These are phyloP conservation scores for Morella rubra DNA, from an alignment of 306 rosid genomes.

Conservation along the genomic window DNA sequence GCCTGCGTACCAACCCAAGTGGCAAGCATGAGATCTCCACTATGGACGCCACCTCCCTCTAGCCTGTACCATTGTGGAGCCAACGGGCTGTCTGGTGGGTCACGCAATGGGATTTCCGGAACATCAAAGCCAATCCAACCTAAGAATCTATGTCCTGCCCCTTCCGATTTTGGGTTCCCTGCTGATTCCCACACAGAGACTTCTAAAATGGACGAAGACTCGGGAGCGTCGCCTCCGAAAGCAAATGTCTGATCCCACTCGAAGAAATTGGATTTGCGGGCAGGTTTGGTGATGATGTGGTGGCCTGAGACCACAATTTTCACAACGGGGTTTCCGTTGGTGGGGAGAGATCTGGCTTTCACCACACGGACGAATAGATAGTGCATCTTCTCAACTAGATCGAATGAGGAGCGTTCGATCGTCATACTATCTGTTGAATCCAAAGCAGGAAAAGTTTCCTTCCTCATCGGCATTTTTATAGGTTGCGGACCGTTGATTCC, in stretches of 20 bases:
- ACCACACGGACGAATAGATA: conserved; percentile 75
- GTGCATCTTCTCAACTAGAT: conserved; percentile 92
- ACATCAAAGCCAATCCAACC: conserved; percentile 88
- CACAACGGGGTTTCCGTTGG: conserved; percentile 52
- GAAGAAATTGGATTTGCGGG: conserved; percentile 51
- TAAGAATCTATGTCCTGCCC: conserved; percentile 36
- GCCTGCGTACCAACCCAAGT: conserved; percentile 95
- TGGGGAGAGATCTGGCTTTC: conserved; percentile 63
- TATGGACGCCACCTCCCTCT: conserved; percentile 61
- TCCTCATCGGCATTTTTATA: conserved; percentile 33
- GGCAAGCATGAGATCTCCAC: conserved; percentile 84
- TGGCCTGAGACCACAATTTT: conserved; percentile 51
- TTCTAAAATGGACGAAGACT: conserved; percentile 63
- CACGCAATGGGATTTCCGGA: conserved; percentile 68
- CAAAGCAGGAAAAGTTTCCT: conserved; percentile 30
- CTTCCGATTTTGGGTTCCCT: conserved; percentile 4
- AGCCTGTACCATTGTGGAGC: conserved; percentile 93
- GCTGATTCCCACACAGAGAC: conserved; percentile 66
- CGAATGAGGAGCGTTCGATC: conserved; percentile 64
- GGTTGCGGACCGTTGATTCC: conserved; percentile 52
- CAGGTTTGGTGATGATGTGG: conserved; percentile 51
- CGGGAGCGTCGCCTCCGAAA: conserved; percentile 57
- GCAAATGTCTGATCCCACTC: conserved; percentile 97
- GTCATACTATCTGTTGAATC: conserved; percentile 40
- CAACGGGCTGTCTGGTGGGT: conserved; percentile 80